These are phyloP conservation scores for Diaporthe caulivora DNA, from an alignment of 2,329 filamentous ascomycete species.

Conservation along the genomic window DNA sequence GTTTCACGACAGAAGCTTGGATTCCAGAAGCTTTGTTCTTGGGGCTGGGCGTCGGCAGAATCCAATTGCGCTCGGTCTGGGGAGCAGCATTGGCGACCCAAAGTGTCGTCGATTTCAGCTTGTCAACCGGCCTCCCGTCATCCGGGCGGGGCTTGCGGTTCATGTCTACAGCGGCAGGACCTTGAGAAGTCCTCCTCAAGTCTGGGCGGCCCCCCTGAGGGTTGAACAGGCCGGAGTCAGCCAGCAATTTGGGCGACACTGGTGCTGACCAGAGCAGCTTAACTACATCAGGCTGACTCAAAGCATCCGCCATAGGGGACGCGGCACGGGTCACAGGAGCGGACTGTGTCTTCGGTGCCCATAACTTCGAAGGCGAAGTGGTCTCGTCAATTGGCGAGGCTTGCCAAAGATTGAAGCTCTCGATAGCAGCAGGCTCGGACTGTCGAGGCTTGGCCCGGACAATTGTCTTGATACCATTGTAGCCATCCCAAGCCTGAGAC, in stretches of 20 bases:
- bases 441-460: constrained; percentile 38
- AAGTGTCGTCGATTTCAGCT: constrained; percentile 44
- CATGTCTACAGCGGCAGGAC: constrained; percentile 50
- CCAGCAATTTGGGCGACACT: constrained; percentile 15
- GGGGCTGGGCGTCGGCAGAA: constrained; percentile 37
- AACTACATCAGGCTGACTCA: neutral
- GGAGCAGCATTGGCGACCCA: constrained; percentile 42
- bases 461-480: constrained; percentile 34
- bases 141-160: constrained; percentile 45
- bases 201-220: constrained; percentile 42
- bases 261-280: constrained; percentile 42
- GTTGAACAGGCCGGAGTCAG: constrained; percentile 45
- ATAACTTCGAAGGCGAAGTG: constrained; percentile 27
- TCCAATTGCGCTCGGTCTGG: constrained; percentile 45
- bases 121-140: constrained; percentile 45
- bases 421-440: constrained; percentile 35
- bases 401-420: constrained; percentile 43
- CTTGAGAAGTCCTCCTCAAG: constrained; percentile 47
- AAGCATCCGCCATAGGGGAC: neutral
- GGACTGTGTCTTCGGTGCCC: constrained; percentile 11
- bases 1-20: neutral
- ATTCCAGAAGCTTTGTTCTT: neutral
- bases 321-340: constrained; percentile 4
- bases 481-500: constrained; percentile 39
- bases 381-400: constrained; percentile 11